phyloP scores from a whole-genome alignment of 2,329 filamentous ascomycete species.

The Lecanicillium sp. region DNA sequence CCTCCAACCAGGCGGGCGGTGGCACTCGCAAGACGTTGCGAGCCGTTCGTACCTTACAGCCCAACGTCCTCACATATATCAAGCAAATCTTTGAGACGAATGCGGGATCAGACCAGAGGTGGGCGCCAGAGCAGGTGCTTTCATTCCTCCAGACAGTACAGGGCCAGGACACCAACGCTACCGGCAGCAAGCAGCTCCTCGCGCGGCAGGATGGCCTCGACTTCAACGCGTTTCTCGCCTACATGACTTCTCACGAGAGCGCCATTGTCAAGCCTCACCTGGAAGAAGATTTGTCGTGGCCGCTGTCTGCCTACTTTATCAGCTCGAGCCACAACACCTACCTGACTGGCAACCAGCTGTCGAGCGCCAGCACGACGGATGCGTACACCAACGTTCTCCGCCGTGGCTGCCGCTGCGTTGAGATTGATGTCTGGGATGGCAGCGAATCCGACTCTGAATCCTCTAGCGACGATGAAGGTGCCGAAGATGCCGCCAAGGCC shows the following conservation, averaged over 20 bases:
- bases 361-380: constrained; percentile 77
- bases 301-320: constrained; percentile 86
- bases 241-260: constrained; percentile 45
- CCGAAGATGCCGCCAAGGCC: constrained; percentile 40
- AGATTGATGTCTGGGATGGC: constrained; percentile 94
- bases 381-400: constrained; percentile 80
- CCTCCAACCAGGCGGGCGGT: no score
- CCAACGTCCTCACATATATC: constrained; percentile 27
- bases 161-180: constrained; percentile 9
- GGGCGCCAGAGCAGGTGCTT: constrained; percentile 32
- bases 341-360: constrained; percentile 80
- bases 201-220: constrained; percentile 29
- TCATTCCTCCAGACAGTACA: constrained; percentile 36
- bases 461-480: constrained; percentile 41
- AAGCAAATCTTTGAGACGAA: constrained; percentile 33
- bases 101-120: constrained; percentile 25
- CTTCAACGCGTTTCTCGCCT: constrained; percentile 41
- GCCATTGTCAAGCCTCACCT: constrained; percentile 32
- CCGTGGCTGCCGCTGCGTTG: constrained; percentile 81
- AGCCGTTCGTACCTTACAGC: constrained; percentile 27
- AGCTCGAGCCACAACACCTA: constrained; percentile 96
- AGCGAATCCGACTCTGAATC: constrained; percentile 62
- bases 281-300: constrained; percentile 56
- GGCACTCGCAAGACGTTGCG: constrained; percentile 8
- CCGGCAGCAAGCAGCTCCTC: constrained; percentile 15